A percentile compares a stretch with the other conserved stretches of the same genome.
phyloP scores from a whole-genome alignment of 371 early-diverging fungal species.

The Nematocida sp. region DNA sequence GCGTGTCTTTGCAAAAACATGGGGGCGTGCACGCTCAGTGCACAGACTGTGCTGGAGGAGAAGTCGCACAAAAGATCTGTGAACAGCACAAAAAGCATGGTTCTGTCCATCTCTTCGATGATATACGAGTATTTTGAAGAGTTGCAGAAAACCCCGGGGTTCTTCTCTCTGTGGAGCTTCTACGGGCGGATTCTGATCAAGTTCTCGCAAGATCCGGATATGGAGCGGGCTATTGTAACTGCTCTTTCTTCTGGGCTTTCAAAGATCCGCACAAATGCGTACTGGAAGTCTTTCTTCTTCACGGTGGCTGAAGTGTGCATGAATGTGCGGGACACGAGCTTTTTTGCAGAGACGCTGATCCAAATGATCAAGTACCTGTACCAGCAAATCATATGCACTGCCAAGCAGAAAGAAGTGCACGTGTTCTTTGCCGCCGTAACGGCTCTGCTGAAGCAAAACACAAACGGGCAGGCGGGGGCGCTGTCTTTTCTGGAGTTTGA shows the following conservation, averaged over 20 bases:
- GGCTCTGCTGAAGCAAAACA: background rate
- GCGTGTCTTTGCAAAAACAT: slow-evolving; percentile 17
- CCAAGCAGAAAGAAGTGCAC: background rate
- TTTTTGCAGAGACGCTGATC: background rate
- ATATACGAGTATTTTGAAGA: slow-evolving; percentile 24
- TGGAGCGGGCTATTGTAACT: slow-evolving; percentile 10
- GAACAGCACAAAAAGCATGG: slow-evolving; percentile 29
- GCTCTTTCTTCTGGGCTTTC: background rate
- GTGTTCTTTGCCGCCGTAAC: slow-evolving; percentile 9
- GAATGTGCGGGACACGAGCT: background rate
- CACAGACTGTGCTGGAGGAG: background rate
- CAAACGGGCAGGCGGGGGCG: background rate
- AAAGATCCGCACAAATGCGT: background rate
- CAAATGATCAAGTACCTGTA: slow-evolving; percentile 24
- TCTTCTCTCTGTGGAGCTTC: slow-evolving; percentile 20
- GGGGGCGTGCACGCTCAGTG: slow-evolving; percentile 8
- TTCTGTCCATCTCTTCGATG: slow-evolving; percentile 21
- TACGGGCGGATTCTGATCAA: slow-evolving; percentile 5
- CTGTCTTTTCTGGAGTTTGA: slow-evolving; percentile 36
- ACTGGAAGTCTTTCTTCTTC: background rate
- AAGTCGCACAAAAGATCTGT: background rate
- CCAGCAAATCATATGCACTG: background rate
- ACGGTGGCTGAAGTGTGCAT: slow-evolving; percentile 33
- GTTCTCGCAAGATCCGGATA: slow-evolving; percentile 26
- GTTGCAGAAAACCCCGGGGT: slow-evolving; percentile 10